Evolutionary conservation across 2,329 filamentous ascomycete species (phyloP).

Genomic region (Aspergillus viridinutans): DNA sequence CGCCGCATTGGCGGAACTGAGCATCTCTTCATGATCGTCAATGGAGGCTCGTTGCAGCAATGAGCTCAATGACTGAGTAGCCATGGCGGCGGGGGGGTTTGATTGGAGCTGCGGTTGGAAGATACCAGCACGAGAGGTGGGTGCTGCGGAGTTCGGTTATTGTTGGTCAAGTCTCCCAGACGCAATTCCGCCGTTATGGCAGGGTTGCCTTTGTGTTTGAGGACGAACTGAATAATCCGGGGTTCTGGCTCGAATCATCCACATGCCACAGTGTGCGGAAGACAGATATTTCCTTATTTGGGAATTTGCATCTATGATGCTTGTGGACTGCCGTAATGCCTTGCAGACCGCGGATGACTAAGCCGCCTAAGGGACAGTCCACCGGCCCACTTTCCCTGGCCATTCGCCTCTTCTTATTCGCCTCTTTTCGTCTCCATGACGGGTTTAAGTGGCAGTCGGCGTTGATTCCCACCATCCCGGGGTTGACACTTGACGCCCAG

Average conservation of each 20-base stretch:
- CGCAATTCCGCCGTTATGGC: background rate
- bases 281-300: conserved; percentile 18
- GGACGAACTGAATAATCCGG: background rate
- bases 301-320: conserved; percentile 11
- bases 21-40: conserved; percentile 59
- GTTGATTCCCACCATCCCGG: background rate
- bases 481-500: conserved; percentile 1
- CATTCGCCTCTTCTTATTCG: background rate
- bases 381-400: background rate
- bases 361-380: background rate
- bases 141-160: background rate
- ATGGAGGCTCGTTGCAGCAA: conserved; percentile 56
- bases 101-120: background rate
- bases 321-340: conserved; percentile 3
- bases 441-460: background rate
- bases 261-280: conserved; percentile 14
- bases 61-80: conserved; percentile 48
- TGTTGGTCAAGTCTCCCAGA: background rate
- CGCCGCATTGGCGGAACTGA: conserved; percentile 54
- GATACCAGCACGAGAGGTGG: background rate
- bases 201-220: background rate
- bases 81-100: conserved; percentile 28
- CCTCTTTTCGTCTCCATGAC: background rate
- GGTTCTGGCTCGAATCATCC: background rate
- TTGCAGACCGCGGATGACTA: background rate